Percentiles rank a stretch among this genome's conserved stretches.
These are phyloP conservation scores for Nicotiana noctiflora DNA, from an alignment of 257 asterid genomes.

Conservation along the genomic window DNA sequence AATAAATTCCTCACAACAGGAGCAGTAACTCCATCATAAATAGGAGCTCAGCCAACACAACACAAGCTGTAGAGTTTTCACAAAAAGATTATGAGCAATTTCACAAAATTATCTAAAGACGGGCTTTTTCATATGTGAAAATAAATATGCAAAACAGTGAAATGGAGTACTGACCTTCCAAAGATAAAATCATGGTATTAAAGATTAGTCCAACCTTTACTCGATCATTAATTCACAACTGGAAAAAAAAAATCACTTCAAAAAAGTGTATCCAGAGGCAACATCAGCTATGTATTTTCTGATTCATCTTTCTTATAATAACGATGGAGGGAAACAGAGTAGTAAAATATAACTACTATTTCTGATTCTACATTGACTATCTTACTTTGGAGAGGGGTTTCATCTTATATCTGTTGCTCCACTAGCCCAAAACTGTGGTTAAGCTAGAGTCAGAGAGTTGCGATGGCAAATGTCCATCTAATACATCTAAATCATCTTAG, in stretches of 20 bases:
- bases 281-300: not conserved
- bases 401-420: not conserved
- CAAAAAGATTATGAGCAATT: not conserved
- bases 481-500: not conserved
- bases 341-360: not conserved
- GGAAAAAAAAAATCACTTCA: not conserved
- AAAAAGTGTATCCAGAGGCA: not conserved
- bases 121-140: not conserved
- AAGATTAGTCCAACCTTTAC: not conserved
- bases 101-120: not conserved
- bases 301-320: not conserved
- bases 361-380: not conserved
- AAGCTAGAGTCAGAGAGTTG: not conserved
- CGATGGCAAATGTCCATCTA: not conserved
- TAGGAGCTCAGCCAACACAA: not conserved
- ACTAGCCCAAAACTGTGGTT: not conserved
- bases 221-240: not conserved
- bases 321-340: not conserved
- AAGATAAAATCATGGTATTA: not conserved
- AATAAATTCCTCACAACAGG: not conserved
- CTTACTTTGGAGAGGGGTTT: not conserved
- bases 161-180: not conserved
- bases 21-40: not conserved
- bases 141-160: not conserved
- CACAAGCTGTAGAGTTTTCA: not conserved